Conservation (phyloP, 2,329 filamentous ascomycete genomes). For the Onygenales sp. region DNA sequence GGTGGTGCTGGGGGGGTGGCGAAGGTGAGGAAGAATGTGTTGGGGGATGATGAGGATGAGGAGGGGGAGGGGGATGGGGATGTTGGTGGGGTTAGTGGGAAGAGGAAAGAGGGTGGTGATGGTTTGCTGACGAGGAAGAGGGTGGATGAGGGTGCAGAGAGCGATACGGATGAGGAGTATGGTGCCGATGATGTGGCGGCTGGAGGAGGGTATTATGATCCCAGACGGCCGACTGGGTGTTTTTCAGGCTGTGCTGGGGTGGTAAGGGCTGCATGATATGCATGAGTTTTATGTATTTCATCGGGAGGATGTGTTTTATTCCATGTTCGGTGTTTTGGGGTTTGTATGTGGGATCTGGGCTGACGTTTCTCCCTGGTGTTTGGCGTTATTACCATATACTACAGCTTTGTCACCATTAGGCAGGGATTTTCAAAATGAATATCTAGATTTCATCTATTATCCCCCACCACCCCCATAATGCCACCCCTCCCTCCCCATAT, state of each 20-base stretch:
- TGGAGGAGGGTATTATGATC: constrained; percentile 43
- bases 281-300: not conserved
- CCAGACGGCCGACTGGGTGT: constrained; percentile 43
- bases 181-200: constrained; percentile 18
- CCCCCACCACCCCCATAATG: not conserved
- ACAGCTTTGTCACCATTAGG: no score
- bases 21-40: constrained; percentile 32
- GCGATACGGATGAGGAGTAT: constrained; percentile 63
- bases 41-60: constrained; percentile 33
- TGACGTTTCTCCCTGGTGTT: no score
- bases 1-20: constrained; percentile 10
- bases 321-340: no score
- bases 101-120: constrained; percentile 12
- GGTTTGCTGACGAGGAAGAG: not conserved
- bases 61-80: constrained; percentile 19
- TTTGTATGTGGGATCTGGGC: no score
- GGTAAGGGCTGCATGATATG: not conserved
- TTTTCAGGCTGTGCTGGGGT: constrained; percentile 22
- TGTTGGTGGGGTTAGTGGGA: constrained; percentile 10
- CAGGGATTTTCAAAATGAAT: no score
- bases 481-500: not conserved
- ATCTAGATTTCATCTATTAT: no score
- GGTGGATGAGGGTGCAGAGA: constrained; percentile 55
- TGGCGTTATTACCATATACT: no score
- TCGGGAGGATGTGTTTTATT: no score